Conservation (phyloP, 495 filamentous ascomycete genomes). For the Alectoria sarmentosa region DNA sequence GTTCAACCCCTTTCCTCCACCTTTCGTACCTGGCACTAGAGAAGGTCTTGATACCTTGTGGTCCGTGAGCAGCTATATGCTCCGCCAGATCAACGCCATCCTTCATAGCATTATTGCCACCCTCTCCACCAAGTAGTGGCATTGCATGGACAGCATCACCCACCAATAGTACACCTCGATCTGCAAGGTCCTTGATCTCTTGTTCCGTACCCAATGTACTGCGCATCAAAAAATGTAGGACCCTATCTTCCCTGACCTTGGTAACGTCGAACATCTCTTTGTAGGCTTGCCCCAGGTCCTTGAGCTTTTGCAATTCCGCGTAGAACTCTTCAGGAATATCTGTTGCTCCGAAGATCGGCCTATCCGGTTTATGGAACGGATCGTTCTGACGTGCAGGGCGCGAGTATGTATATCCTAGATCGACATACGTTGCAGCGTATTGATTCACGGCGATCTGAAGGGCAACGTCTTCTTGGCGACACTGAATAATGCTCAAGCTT, state of each 20-base stretch:
- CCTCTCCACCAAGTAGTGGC: conserved; percentile 38
- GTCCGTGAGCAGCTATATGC: conserved; percentile 23
- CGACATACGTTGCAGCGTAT: conserved; percentile 13
- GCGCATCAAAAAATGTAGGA: conserved; percentile 41
- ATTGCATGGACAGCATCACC: conserved; percentile 37
- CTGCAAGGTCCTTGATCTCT: conserved; percentile 27
- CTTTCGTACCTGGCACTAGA: conserved; percentile 24
- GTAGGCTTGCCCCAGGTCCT: conserved; percentile 29
- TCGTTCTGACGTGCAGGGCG: conserved; percentile 30
- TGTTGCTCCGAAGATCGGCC: conserved; percentile 27
- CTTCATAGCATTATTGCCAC: conserved; percentile 35
- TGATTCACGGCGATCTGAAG: conserved; percentile 32
- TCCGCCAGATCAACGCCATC: conserved; percentile 36
- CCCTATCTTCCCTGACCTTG: conserved; percentile 29
- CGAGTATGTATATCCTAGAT: conserved; percentile 34
- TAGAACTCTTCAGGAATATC: conserved; percentile 33
- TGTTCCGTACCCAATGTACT: conserved; percentile 16
- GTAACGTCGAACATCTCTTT: conserved; percentile 30
- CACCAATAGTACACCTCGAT: conserved; percentile 29
- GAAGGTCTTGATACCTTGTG: conserved; percentile 23
- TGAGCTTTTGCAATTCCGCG: conserved; percentile 29
- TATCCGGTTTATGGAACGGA: conserved; percentile 32
- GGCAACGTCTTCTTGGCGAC: conserved; percentile 19
- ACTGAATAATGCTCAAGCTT: conserved; percentile 19
- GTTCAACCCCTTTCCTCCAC: conserved; percentile 30